A percentile compares a stretch with the other conserved stretches of the same genome.
These are phyloP conservation scores for Pichia sp. DNA, from an alignment of 1,139 yeast genomes.

Conservation along the genomic window DNA sequence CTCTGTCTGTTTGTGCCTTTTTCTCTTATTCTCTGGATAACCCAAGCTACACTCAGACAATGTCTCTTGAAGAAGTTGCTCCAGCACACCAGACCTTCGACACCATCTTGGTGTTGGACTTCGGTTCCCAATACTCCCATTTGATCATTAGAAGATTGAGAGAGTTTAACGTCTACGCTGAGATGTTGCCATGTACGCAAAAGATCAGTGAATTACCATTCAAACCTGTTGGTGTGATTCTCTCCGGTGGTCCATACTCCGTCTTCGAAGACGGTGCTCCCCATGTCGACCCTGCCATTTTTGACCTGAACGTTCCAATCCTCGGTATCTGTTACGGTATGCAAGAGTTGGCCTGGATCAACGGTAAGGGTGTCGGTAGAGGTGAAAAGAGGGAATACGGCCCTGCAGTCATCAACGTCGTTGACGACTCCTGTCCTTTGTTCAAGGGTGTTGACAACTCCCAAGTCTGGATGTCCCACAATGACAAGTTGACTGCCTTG, in stretches of 20 bases:
- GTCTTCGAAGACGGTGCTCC: constrained; percentile 95
- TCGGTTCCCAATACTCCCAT: constrained; percentile 98
- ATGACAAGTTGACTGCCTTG: constrained; percentile 87
- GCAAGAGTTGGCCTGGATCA: constrained; percentile 99
- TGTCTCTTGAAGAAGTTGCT: constrained; percentile 50
- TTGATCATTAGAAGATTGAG: constrained; percentile 94
- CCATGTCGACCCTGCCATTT: constrained; percentile 92
- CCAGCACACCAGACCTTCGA: constrained; percentile 60
- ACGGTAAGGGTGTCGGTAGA: constrained; percentile 91
- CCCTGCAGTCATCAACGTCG: constrained; percentile 77
- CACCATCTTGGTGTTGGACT: constrained; percentile 94
- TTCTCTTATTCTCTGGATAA: not conserved
- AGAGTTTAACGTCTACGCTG: constrained; percentile 97
- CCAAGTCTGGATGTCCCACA: constrained; percentile 99
- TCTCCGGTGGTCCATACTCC: constrained; percentile 98
- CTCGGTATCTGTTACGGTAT: constrained; percentile 98
- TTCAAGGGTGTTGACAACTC: constrained; percentile 89
- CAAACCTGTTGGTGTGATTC: constrained; percentile 94
- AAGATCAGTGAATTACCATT: constrained; percentile 86
- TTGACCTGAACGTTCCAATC: constrained; percentile 87
- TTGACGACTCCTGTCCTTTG: constrained; percentile 62
- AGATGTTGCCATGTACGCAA: constrained; percentile 98
- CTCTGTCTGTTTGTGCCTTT: not conserved
- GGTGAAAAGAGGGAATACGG: constrained; percentile 99
- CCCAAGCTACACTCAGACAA: not conserved